These are phyloP conservation scores for Candida hungchunana DNA, from an alignment of 805 yeast species.

Conservation along the genomic window DNA sequence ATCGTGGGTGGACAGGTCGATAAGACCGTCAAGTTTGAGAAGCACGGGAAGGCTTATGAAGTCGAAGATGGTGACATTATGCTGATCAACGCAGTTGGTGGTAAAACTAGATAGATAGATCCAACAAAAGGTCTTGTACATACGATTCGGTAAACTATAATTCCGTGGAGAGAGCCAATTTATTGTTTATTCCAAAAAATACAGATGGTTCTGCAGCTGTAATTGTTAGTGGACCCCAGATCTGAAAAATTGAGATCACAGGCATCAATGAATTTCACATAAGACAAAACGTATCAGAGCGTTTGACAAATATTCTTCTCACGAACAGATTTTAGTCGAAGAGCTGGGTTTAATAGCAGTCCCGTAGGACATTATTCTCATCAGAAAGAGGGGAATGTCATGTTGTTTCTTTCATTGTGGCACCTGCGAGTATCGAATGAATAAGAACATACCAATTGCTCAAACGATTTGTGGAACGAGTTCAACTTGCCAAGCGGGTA, in stretches of 20 bases:
- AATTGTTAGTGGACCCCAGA: too few relatives aligned
- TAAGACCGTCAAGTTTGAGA: conserved; percentile 28
- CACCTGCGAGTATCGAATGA: too few relatives aligned
- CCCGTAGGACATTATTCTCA: conserved; percentile 23
- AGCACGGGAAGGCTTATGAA: conserved; percentile 72
- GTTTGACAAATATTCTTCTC: conserved; percentile 27
- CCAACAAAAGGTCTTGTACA: conserved; percentile 4
- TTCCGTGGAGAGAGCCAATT: too few relatives aligned
- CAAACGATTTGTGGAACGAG: too few relatives aligned
- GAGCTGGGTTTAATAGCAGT: conserved; percentile 28
- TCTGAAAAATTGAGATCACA: too few relatives aligned
- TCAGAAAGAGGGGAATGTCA: conserved; percentile 9
- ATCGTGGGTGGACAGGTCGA: conserved; percentile 28
- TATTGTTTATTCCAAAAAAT: too few relatives aligned
- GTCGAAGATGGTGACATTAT: conserved; percentile 85
- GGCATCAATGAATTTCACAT: too few relatives aligned
- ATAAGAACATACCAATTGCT: not conserved
- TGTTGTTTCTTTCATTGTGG: too few relatives aligned
- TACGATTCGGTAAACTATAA: too few relatives aligned
- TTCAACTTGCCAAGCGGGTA: too few relatives aligned
- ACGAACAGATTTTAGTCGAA: conserved; percentile 27
- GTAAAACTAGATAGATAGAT: conserved; percentile 37
- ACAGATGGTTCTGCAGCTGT: too few relatives aligned
- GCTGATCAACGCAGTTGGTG: conserved; percentile 68
- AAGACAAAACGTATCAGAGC: conserved; percentile 23